A percentile compares a stretch with the other conserved stretches of the same genome.
Evolutionary conservation across 2,329 filamentous ascomycete species (phyloP).

Genomic region (Clonostachys chloroleuca): DNA sequence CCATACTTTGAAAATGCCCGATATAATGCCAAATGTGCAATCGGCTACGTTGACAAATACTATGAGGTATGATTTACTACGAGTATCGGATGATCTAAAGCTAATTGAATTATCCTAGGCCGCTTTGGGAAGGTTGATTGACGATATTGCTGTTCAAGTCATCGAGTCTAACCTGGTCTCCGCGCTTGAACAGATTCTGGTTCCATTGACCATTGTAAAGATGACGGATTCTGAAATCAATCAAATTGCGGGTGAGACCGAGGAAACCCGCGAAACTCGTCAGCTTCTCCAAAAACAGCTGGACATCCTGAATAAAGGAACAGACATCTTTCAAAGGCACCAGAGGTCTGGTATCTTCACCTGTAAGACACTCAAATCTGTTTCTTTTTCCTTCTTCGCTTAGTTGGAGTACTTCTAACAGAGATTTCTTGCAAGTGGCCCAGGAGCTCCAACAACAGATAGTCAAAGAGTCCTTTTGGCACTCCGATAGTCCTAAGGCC

Average conservation of each 20-base stretch:
- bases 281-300: not conserved
- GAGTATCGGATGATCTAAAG: not conserved
- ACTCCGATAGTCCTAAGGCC: too few relatives aligned
- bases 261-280: not conserved
- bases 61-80: conserved; percentile 17
- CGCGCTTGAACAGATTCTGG: not conserved
- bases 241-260: not conserved
- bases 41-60: conserved; percentile 28
- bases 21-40: conserved; percentile 18
- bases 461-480: too few relatives aligned
- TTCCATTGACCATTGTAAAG: not conserved
- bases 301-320: not conserved
- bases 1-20: conserved; percentile 24
- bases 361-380: too few relatives aligned
- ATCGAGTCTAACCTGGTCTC: conserved; percentile 21
- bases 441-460: too few relatives aligned
- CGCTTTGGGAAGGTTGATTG: conserved; percentile 19
- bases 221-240: not conserved
- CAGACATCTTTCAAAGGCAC: not conserved
- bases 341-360: too few relatives aligned
- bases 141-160: conserved; percentile 20
- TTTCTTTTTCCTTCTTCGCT: too few relatives aligned
- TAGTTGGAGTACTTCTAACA: too few relatives aligned
- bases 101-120: conserved; percentile 8
- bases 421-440: too few relatives aligned